Evolutionary conservation across 108 stramenopile genomes (phyloP), one percentile per base, ranked within the genome.

Genomic region (Cylindrotheca fusiformis): DNA sequence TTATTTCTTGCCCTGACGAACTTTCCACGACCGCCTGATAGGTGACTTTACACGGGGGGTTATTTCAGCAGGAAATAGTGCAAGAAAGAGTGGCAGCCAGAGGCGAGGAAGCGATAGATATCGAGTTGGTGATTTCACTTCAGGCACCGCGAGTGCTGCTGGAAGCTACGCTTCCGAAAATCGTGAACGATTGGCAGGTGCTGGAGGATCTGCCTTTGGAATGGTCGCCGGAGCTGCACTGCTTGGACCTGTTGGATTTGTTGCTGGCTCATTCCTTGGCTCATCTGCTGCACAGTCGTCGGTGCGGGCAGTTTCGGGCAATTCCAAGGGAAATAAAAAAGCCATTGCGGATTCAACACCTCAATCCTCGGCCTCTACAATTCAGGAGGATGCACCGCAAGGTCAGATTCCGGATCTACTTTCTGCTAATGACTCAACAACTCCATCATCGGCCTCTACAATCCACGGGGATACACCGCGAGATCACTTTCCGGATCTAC

Each of bases 201-300:
- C 55, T 30, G 55, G 27, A n/a, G 55, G 55, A 17, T 56, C 55
- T 27, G 18, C 55, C 24, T 24, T 29, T 30, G 55, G 55, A 19
- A 29, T 56, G 55, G 30, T 56, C 17, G 55, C 55, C 30, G 55
- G 55, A 18, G 29, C 55, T 8, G 2, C 29, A 56, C 8, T 56
- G 0, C 55, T 56, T 30, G 55, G 55, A 24, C 55, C 55, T n/a
- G 1, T 56, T 29, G 55, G 55, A 27, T 56, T 56, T 26, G 55
- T 56, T 8, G 55, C 55, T 6, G 55, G 55, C 12, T 19, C 55
- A 29, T 26, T 56, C 27, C 27, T 56, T 12, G 55, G 55, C 10
- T 26, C 55, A 27, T 29, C 27, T 17, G 55, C 55, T 10, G 55
- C 36, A 14, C 36, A 41, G 36, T 41, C 36, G 6, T 41, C 36